Evolutionary conservation across 345 rosid genomes (phyloP), one percentile per base, ranked within the genome.

Genomic region (Eutrema yunnanense): DNA sequence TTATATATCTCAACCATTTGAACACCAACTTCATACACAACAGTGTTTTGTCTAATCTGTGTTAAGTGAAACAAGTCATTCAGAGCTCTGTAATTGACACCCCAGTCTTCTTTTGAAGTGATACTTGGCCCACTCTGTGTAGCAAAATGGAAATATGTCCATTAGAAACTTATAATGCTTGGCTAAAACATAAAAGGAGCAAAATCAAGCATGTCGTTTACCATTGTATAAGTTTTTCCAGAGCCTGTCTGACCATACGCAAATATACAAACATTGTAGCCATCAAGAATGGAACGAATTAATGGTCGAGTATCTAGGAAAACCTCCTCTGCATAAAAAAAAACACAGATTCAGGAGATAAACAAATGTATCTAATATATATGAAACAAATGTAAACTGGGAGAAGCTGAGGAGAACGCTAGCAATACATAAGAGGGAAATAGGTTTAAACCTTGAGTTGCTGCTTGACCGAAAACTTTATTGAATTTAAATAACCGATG

Each of bases 161-260:
- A 26, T 63, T 43, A 71, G 55, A 71, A 42, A 42, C 55, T 60
- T 51, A 65, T 67, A 6, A 65, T 33, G 36, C 9, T 61, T 14
- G 40, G 75, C 65, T 16, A 29, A 53, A 49, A n/a, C 62, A 53
- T 26, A 65, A 41, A 38, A 9, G 2, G 61, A 53, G 65, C 37
- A 22, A 72, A 65, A 37, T 51, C 52, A 54, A 57, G 60, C 16
- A 43, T 58, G 54, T 51, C 37, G 9, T 76, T 27, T 74, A 92
- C 99, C 99, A 95, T 95, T 30, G 99, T 95, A 69, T 92, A 95
- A 49, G 99, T 95, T 85, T 95, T 95, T 52, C 99, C 99, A 8
- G 99, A 95, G 7, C 99, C 99, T n/a, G 97, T 95, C 85, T 95
- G 99, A 48, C 99, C 99, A 82, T 95, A 95, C n/a, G 99, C 99